These are phyloP conservation scores for Pythium plurisporium DNA, from an alignment of 352 stramenopile genomes.

Conservation along the genomic window DNA sequence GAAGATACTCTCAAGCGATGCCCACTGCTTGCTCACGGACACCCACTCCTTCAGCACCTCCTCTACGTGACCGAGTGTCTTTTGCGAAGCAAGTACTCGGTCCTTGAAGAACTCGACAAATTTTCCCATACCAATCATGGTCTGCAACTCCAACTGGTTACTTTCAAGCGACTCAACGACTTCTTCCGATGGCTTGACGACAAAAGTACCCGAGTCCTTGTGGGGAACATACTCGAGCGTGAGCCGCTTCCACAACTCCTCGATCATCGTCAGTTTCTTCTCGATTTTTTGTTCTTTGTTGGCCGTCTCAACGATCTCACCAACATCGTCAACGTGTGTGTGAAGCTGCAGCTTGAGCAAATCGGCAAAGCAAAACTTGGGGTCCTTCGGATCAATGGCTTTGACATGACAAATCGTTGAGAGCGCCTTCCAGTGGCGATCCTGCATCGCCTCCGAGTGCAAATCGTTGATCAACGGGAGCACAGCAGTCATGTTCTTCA, in stretches of 20 bases:
- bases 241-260: constrained; percentile 77
- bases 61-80: constrained; percentile 80
- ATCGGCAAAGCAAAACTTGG: constrained; percentile 81
- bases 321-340: constrained; percentile 79
- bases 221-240: constrained; percentile 85
- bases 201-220: constrained; percentile 83
- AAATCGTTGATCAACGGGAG: constrained; percentile 93
- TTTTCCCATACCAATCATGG: constrained; percentile 89
- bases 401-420: constrained; percentile 86
- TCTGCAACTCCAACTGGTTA: constrained; percentile 85
- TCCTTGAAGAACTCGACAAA: constrained; percentile 91
- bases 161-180: constrained; percentile 83
- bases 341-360: constrained; percentile 82
- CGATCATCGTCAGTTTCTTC: constrained; percentile 88
- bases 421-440: constrained; percentile 91
- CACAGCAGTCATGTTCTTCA: constrained; percentile 86
- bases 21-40: constrained; percentile 84
- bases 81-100: constrained; percentile 69
- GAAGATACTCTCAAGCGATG: constrained; percentile 87
- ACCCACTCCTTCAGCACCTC: constrained; percentile 88
- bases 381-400: constrained; percentile 76
- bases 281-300: constrained; percentile 90
- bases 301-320: constrained; percentile 84
- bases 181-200: constrained; percentile 84
- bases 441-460: constrained; percentile 92